Conservation (phyloP, 208 protist species). For the Hexamita inflata region DNA sequence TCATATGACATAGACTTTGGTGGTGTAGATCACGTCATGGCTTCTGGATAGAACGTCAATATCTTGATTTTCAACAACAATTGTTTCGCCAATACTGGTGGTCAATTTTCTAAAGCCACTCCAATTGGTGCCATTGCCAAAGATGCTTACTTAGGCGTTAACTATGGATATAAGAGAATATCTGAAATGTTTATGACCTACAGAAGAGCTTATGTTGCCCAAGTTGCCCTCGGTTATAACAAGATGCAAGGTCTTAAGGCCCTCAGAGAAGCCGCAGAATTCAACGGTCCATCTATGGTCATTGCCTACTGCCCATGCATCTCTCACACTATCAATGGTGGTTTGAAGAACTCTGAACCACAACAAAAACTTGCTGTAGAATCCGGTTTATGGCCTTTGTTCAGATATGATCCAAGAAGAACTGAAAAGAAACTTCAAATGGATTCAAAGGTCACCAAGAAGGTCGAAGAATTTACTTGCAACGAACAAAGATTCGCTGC, state of each 20-base stretch:
- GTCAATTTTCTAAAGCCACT: not conserved
- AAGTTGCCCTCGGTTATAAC: not conserved
- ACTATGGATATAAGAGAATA: not conserved
- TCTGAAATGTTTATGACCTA: not conserved
- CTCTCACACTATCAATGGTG: not conserved
- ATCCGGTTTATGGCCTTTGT: not conserved
- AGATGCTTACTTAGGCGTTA: not conserved
- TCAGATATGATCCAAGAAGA: not conserved
- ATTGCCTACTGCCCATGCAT: not conserved
- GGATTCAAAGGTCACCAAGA: constrained; percentile 37
- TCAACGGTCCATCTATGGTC: not conserved
- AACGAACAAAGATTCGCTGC: not conserved
- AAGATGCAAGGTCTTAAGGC: not conserved
- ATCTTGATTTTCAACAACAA: not conserved
- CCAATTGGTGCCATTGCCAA: not conserved
- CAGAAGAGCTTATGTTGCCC: not conserved
- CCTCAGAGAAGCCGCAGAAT: not conserved
- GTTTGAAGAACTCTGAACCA: not conserved
- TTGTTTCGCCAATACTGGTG: not conserved
- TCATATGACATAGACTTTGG: too few species aligned
- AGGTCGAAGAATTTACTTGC: not conserved
- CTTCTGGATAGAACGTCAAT: not conserved
- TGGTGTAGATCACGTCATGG: too few species aligned
- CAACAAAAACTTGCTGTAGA: not conserved
- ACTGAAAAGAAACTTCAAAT: too few species aligned